Evolutionary conservation across 1,139 yeast genomes (phyloP), one percentile per base, ranked within the genome.

Genomic region (Geotrichum klebahnii): DNA sequence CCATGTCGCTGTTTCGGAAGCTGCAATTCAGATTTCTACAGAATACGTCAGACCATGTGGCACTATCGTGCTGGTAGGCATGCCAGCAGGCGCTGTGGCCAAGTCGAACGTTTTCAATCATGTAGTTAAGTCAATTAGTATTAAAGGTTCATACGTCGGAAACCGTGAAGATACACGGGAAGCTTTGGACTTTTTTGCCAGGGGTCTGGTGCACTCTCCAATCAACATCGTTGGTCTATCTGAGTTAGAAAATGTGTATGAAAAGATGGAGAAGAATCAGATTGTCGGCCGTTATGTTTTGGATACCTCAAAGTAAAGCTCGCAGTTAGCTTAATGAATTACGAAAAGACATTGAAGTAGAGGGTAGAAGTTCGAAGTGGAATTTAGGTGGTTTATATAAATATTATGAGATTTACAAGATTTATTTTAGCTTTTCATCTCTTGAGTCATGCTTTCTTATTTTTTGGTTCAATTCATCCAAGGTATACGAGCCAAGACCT

Each of bases 81-180:
- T 85, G 63, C 94, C 94, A 57, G 84, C 85, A 41, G 78, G 78
- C 60, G 86, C 90, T 50, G 75, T 77, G 62, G 78, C 77, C 59
- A 71, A 72, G 56, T 76, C 85, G 26, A 77, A 78, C 48, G 84
- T 84, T 52, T 81, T 84, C 71, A 72, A 69, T 57, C 77, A 83
- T 50, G 90, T 84, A 57, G 76, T 81, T 60, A 81, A 76, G 68
- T 77, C 85, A 46, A 72, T 82, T 63, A 73, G 71, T 65, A 80
- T 84, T 63, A 78, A 74, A 65, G 92, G 90, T 57, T 82, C 90
- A 46, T 82, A 82, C 64, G 92, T 84, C 55, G 92, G 92, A 59
- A 83, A 82, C 76, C 80, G 90, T 69, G 82, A 82, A 54, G 92
- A 84, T 67, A 75, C 88, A 53, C 78, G 81, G 60, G 92, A 84